Conservation (phyloP, 1,284 basidiomycete species). For the Pseudozyma flocculosa region DNA sequence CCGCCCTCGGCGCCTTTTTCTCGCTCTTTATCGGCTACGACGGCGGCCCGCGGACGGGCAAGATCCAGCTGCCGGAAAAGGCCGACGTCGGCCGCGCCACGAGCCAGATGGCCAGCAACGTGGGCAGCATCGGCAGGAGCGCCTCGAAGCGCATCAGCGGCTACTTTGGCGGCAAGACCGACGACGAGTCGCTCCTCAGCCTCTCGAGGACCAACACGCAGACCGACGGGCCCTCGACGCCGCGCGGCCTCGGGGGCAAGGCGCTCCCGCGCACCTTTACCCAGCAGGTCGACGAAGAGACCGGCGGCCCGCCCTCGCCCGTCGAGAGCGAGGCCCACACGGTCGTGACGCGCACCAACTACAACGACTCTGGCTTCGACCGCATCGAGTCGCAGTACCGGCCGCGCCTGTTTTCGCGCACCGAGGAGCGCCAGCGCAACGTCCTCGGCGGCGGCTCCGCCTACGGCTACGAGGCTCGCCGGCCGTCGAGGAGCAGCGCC, state of each 20-base stretch:
- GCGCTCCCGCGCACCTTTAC: constrained; percentile 45
- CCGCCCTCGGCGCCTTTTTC: constrained; percentile 71
- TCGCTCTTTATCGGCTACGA: constrained; percentile 86
- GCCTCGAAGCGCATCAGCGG: constrained; percentile 49
- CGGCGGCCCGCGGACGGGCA: constrained; percentile 61
- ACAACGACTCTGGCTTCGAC: constrained; percentile 40
- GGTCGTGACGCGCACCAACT: constrained; percentile 31
- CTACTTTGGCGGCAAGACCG: constrained; percentile 28
- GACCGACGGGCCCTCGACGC: constrained; percentile 5
- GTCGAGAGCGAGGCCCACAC: constrained; percentile 35
- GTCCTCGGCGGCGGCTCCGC: constrained; percentile 45
- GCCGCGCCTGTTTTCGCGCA: constrained; percentile 30
- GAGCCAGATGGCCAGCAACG: constrained; percentile 14
- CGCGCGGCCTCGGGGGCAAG: constrained; percentile 1
- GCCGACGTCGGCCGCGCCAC: constrained; percentile 35
- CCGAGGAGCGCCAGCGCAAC: constrained; percentile 36
- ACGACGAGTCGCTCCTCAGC: constrained; percentile 25
- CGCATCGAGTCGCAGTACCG: constrained; percentile 11
- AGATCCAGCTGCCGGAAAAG: constrained; percentile 46
- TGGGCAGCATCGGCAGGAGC: constrained; percentile 38
- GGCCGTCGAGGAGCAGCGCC: constrained; percentile 16
- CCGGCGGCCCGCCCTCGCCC: constrained; percentile 50
- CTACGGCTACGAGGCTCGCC: constrained; percentile 36
- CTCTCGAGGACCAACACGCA: constrained; percentile 12
- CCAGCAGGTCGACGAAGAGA: constrained; percentile 51